A percentile compares a stretch with the other conserved stretches of the same genome.
phyloP scores from a whole-genome alignment of 345 rosid species.

The Clausena lansium region DNA sequence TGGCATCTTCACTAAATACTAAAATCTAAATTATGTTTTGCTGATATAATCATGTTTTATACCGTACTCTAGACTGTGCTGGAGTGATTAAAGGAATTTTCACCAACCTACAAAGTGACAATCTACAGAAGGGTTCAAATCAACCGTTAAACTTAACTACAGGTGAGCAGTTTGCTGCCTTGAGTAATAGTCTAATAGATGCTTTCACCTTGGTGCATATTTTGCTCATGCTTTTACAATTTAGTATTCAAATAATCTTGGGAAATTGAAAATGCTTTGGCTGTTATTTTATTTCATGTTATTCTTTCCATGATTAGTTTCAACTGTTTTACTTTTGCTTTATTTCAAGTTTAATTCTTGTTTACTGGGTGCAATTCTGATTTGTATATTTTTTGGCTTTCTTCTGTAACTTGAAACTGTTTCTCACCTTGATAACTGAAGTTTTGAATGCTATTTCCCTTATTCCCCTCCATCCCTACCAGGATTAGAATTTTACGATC shows the following conservation, averaged over 20 bases:
- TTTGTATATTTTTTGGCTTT: neutral
- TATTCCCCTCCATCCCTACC: slow-evolving; percentile 9
- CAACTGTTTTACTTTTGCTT: slow-evolving; percentile 1
- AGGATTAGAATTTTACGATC: slow-evolving; percentile 49
- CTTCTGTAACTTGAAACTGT: neutral
- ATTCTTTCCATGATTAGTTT: neutral
- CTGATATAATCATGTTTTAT: slow-evolving; percentile 7
- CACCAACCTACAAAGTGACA: slow-evolving; percentile 24
- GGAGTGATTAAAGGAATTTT: slow-evolving; percentile 29
- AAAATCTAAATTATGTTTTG: neutral
- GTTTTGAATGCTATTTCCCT: neutral
- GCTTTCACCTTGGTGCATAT: neutral
- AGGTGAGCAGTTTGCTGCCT: slow-evolving; percentile 34
- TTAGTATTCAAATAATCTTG: neutral
- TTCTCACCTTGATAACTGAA: neutral
- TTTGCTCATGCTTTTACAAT: neutral
- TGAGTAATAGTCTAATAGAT: neutral
- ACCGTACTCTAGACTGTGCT: slow-evolving; percentile 28
- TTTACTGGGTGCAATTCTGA: neutral
- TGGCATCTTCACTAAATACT: neutral
- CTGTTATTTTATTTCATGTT: neutral
- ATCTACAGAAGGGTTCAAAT: slow-evolving; percentile 28
- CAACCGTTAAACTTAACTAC: slow-evolving; percentile 27
- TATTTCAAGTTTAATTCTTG: neutral
- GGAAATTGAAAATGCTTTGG: neutral